Percentiles rank a stretch among this genome's conserved stretches.
Evolutionary conservation across 495 filamentous ascomycete species (phyloP).

Genomic region (Lepidopterella palustris): DNA sequence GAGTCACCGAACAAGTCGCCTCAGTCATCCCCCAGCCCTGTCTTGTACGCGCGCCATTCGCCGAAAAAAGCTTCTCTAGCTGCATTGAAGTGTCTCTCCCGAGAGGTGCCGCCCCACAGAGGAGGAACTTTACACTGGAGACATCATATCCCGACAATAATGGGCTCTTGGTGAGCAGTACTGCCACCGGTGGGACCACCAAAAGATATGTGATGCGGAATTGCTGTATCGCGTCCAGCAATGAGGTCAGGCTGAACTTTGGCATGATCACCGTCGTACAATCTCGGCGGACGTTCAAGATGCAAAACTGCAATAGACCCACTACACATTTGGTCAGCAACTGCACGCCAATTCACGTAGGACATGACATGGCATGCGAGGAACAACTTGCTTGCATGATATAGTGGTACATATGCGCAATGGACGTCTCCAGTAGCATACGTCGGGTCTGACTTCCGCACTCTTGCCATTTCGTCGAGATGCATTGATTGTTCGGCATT

Average conservation of each 20-base stretch:
- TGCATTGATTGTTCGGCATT: conserved; percentile 21
- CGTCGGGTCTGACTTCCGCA: neutral
- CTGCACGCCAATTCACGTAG: neutral
- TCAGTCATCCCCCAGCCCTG: conserved; percentile 3
- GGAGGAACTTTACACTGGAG: neutral
- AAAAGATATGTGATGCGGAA: neutral
- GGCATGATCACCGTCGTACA: neutral
- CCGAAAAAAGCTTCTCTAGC: neutral
- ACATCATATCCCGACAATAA: conserved; percentile 2
- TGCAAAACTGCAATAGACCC: neutral
- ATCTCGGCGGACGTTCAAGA: neutral
- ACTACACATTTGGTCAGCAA: neutral
- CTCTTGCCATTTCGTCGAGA: neutral
- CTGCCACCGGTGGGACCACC: conserved; percentile 1
- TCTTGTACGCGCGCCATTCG: neutral
- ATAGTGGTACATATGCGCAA: neutral
- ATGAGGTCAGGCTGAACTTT: neutral
- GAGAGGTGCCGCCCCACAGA: conserved; percentile 1
- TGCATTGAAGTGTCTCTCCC: neutral
- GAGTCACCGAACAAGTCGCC: neutral
- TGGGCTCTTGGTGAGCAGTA: neutral
- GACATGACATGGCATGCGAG: neutral
- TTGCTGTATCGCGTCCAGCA: neutral
- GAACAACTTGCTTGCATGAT: neutral
- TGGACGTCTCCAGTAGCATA: neutral